Evolutionary conservation across 345 rosid genomes (phyloP).

Genomic region (Citrus glauca): DNA sequence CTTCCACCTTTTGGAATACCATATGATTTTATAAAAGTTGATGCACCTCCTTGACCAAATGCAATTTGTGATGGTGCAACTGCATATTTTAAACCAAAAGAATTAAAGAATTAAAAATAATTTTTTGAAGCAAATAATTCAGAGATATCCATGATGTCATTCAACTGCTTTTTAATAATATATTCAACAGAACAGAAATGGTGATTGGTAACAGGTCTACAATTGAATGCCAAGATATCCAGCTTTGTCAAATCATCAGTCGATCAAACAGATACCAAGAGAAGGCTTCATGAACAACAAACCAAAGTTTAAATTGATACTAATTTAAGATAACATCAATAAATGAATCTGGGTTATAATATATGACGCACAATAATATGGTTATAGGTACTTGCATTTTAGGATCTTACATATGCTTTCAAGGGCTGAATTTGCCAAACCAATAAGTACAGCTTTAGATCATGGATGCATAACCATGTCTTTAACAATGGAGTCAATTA

Average conservation of each 20-base stretch:
- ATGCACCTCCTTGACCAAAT: constrained; percentile 48
- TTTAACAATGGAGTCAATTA: not conserved
- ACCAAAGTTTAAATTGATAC: not conserved
- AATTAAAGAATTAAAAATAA: not conserved
- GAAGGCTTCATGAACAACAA: not conserved
- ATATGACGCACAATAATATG: not conserved
- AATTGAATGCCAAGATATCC: not conserved
- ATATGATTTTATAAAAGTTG: constrained; percentile 36
- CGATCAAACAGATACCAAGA: not conserved
- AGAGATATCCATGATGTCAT: not conserved
- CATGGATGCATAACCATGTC: not conserved
- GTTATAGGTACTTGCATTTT: not conserved
- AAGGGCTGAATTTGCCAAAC: not conserved
- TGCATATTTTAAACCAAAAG: constrained; percentile 16
- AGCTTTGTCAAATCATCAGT: not conserved
- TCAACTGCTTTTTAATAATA: not conserved
- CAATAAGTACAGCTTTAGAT: not conserved
- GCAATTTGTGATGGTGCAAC: constrained; percentile 46
- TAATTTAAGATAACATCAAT: not conserved
- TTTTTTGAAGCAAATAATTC: not conserved
- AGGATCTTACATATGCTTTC: not conserved
- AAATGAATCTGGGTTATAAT: not conserved
- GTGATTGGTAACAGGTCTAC: not conserved
- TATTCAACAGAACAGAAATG: not conserved
- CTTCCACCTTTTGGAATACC: constrained; percentile 26